A percentile compares a stretch with the other conserved stretches of the same genome.
phyloP scores from a whole-genome alignment of 805 yeast genomes.

The Nakazawaea holstii region DNA sequence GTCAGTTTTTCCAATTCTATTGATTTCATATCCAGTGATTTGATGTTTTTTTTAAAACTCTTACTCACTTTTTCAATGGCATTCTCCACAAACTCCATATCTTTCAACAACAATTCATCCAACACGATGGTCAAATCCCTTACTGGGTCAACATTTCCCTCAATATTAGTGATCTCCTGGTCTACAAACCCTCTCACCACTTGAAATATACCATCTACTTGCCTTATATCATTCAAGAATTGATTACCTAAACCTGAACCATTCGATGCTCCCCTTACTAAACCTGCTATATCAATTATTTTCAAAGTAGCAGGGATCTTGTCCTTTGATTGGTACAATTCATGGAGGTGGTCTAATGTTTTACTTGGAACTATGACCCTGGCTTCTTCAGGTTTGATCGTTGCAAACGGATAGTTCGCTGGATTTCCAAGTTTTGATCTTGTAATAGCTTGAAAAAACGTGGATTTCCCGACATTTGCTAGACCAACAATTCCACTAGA shows the following conservation, averaged over 20 bases:
- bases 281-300: slow-evolving; percentile 95
- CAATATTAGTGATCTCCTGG: slow-evolving; percentile 95
- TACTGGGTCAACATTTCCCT: slow-evolving; percentile 92
- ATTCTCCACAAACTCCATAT: slow-evolving; percentile 79
- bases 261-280: slow-evolving; percentile 92
- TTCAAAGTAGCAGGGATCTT: slow-evolving; percentile 91
- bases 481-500: slow-evolving; percentile 88
- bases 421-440: slow-evolving; percentile 91
- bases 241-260: slow-evolving; percentile 99
- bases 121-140: slow-evolving; percentile 90
- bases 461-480: slow-evolving; percentile 93
- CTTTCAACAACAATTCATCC: slow-evolving; percentile 91
- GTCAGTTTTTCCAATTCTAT: slow-evolving; percentile 84
- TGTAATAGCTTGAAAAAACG: slow-evolving; percentile 96
- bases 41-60: slow-evolving; percentile 75
- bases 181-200: slow-evolving; percentile 97
- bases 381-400: slow-evolving; percentile 98
- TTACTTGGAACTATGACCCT: slow-evolving; percentile 90
- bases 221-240: slow-evolving; percentile 92
- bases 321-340: slow-evolving; percentile 75
- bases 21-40: slow-evolving; percentile 55
- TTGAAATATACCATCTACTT: slow-evolving; percentile 97
- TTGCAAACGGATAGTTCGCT: slow-evolving; percentile 97
- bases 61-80: slow-evolving; percentile 54
- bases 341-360: slow-evolving; percentile 72